Percentiles rank a stretch among this genome's conserved stretches.
Conservation (phyloP, 345 rosid species). For the Corchorus capsularis region DNA sequence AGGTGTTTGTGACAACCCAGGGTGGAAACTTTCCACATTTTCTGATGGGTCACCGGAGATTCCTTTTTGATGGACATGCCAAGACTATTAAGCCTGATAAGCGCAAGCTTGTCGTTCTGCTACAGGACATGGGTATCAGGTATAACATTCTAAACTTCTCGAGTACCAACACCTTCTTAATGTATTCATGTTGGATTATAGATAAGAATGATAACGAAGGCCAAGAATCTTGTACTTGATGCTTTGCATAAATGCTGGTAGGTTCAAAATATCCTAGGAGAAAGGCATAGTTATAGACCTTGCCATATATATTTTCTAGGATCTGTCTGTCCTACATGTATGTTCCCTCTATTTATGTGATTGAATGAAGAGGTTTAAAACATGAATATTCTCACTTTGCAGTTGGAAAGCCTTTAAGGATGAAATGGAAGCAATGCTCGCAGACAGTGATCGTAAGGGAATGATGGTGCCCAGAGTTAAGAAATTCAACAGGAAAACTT, state of each 20-base stretch:
- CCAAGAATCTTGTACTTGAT: not conserved
- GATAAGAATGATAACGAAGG: not conserved
- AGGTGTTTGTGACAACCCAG: slow-evolving; percentile 90
- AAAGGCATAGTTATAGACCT: not conserved
- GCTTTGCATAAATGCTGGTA: not conserved
- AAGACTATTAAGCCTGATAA: slow-evolving; percentile 89
- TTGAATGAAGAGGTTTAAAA: not conserved
- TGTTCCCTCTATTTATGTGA: not conserved
- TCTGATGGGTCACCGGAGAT: slow-evolving; percentile 93
- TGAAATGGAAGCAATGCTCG: slow-evolving; percentile 68
- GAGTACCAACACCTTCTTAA: not conserved
- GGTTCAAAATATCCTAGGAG: not conserved
- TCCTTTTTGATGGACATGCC: slow-evolving; percentile 81
- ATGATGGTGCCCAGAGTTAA: slow-evolving; percentile 74
- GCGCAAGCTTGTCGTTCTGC: slow-evolving; percentile 70
- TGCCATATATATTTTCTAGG: not conserved
- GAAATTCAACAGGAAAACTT: slow-evolving; percentile 84
- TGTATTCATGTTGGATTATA: not conserved
- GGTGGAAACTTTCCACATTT: slow-evolving; percentile 98
- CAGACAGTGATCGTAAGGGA: slow-evolving; percentile 85
- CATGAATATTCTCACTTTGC: slow-evolving; percentile 33
- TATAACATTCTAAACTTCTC: slow-evolving; percentile 28
- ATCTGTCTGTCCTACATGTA: not conserved
- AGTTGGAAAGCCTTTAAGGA: slow-evolving; percentile 78
- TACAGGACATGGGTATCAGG: slow-evolving; percentile 81